A percentile compares a stretch with the other conserved stretches of the same genome.
These are phyloP conservation scores for Nasturtium officinale DNA, from an alignment of 345 rosid species.

Conservation along the genomic window DNA sequence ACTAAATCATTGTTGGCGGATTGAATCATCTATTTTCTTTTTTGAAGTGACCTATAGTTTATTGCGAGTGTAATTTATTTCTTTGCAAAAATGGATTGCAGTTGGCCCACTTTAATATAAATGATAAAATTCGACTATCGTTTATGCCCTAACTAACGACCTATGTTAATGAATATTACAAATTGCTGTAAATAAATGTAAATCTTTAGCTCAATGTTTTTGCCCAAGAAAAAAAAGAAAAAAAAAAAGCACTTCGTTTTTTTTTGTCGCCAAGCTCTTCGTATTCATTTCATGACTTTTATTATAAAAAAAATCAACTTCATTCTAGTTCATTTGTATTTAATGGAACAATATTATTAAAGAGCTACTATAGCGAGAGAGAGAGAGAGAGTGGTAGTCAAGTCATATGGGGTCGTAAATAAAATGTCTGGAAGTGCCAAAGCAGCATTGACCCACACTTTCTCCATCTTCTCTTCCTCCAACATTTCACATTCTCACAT, in stretches of 20 bases:
- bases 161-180: neutral
- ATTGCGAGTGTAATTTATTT: no score
- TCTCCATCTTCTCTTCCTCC: slow-evolving; percentile 26
- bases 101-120: no score
- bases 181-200: neutral
- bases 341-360: neutral
- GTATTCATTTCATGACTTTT: neutral
- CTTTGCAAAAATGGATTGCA: no score
- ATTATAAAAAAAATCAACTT: slow-evolving; percentile 1
- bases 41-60: no score
- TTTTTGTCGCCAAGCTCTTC: neutral
- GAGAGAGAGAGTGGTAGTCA: slow-evolving; percentile 23
- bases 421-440: slow-evolving; percentile 38
- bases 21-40: no score
- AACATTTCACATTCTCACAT: slow-evolving; percentile 35
- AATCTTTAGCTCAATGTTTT: neutral
- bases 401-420: slow-evolving; percentile 36
- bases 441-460: slow-evolving; percentile 35
- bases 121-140: neutral
- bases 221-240: no score
- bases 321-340: neutral
- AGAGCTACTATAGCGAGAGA: neutral
- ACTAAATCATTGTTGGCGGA: no score
- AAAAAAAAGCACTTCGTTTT: no score
- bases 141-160: neutral